phyloP scores from a whole-genome alignment of 2,329 filamentous ascomycete species.

The Pseudogymnoascus sp. region DNA sequence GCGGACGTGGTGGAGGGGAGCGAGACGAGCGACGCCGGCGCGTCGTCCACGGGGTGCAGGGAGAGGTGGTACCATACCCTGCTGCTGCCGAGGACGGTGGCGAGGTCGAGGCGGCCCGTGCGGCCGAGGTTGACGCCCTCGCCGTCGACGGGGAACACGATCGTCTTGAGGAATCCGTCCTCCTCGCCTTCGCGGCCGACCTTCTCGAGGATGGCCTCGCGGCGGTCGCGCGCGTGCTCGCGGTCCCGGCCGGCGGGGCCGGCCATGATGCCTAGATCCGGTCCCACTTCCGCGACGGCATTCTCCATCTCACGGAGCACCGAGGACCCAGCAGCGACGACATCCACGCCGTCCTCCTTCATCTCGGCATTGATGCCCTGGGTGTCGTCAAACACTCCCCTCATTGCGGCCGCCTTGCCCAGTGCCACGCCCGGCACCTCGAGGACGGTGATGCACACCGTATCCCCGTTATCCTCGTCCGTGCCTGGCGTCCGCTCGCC shows the following conservation, averaged over 20 bases:
- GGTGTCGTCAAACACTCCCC: slow-evolving; percentile 86
- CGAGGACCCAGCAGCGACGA: slow-evolving; percentile 65
- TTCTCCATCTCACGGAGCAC: slow-evolving; percentile 81
- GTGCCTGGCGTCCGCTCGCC: slow-evolving; percentile 56
- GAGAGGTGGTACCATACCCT: slow-evolving; percentile 92
- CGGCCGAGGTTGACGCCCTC: slow-evolving; percentile 76
- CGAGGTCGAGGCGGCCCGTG: slow-evolving; percentile 69
- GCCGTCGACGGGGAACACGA: slow-evolving; percentile 70
- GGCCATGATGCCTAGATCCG: slow-evolving; percentile 67
- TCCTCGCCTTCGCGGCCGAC: slow-evolving; percentile 72
- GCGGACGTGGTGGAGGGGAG: slow-evolving; percentile 65
- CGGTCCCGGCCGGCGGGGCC: slow-evolving; percentile 61
- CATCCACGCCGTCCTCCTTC: slow-evolving; percentile 87
- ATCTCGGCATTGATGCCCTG: slow-evolving; percentile 93
- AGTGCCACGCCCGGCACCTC: slow-evolving; percentile 74
- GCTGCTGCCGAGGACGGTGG: slow-evolving; percentile 67
- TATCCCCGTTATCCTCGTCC: slow-evolving; percentile 66
- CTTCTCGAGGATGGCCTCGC: slow-evolving; percentile 78
- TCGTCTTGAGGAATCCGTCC: slow-evolving; percentile 70
- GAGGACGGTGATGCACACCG: slow-evolving; percentile 79
- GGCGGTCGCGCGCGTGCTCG: slow-evolving; percentile 70
- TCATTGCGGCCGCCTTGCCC: slow-evolving; percentile 81
- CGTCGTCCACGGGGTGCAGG: slow-evolving; percentile 83
- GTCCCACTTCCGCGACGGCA: slow-evolving; percentile 66
- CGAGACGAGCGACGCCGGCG: slow-evolving; percentile 64